phyloP scores from a whole-genome alignment of 2,329 filamentous ascomycete genomes.

The Penicillium griseofulvum region DNA sequence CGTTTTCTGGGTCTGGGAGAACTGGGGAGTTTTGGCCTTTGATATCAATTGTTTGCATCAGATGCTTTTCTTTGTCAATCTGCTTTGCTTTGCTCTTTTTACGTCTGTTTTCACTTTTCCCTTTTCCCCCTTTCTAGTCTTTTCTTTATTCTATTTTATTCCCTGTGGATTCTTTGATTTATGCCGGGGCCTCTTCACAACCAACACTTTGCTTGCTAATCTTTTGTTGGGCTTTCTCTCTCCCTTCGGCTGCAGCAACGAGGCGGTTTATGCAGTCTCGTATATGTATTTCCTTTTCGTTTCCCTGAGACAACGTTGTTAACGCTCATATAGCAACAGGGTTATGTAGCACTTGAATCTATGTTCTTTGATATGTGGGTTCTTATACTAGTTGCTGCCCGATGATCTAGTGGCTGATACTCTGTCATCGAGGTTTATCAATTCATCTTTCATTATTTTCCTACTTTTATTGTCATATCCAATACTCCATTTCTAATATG shows the following conservation, averaged over 20 bases:
- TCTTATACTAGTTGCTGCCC: background rate
- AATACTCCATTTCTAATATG: background rate
- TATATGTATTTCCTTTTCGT: background rate
- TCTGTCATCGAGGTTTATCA: background rate
- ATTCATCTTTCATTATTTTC: background rate
- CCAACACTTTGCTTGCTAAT: conserved; percentile 9
- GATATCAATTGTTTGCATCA: conserved; percentile 11
- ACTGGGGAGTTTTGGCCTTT: conserved; percentile 6
- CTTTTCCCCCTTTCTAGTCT: background rate
- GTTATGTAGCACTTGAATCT: background rate
- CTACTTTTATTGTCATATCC: background rate
- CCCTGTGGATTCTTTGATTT: background rate
- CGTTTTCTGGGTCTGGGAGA: conserved; percentile 11
- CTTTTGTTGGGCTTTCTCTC: conserved; percentile 7
- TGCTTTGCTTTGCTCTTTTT: background rate
- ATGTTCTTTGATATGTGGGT: background rate
- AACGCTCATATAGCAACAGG: background rate
- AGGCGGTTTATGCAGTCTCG: background rate
- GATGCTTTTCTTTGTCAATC: background rate
- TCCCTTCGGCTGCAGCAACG: background rate
- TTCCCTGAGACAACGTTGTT: background rate
- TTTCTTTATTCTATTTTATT: conserved; percentile 3
- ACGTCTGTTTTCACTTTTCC: background rate
- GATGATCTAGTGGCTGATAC: background rate
- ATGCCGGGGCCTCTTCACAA: background rate